Conservation (phyloP, 202 grass and related monocot genomes). For the Sporobolus alterniflorus region DNA sequence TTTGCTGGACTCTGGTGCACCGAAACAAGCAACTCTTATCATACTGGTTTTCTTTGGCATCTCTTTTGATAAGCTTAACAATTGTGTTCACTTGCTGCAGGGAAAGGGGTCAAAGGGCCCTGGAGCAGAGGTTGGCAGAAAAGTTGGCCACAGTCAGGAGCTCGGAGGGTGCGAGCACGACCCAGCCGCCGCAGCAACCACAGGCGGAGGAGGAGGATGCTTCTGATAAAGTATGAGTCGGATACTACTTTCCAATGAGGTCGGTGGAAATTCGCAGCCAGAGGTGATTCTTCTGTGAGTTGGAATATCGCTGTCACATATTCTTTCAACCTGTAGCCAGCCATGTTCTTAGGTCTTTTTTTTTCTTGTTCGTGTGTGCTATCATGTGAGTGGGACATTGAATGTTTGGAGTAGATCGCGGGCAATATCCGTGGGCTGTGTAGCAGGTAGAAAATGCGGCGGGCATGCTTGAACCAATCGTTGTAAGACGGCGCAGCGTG, state of each 20-base stretch:
- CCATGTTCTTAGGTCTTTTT: not conserved
- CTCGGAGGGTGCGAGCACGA: slow-evolving; percentile 19
- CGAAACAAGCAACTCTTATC: not conserved
- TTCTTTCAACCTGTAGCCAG: not conserved
- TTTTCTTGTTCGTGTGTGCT: not conserved
- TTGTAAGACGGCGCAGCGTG: not conserved
- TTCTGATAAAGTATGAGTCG: slow-evolving; percentile 64
- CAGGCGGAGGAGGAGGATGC: slow-evolving; percentile 29
- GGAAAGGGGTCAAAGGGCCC: slow-evolving; percentile 79
- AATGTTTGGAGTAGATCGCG: not conserved
- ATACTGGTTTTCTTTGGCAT: not conserved
- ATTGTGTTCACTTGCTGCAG: slow-evolving; percentile 36
- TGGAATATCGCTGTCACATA: not conserved
- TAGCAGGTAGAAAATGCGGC: slow-evolving; percentile 15
- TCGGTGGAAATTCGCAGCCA: slow-evolving; percentile 17
- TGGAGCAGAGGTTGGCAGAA: slow-evolving; percentile 77
- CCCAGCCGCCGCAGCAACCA: not conserved
- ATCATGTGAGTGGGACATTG: not conserved
- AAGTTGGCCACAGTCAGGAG: slow-evolving; percentile 49
- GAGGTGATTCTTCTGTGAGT: not conserved
- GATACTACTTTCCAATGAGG: not conserved
- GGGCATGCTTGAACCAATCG: not conserved
- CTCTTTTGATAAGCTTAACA: not conserved
- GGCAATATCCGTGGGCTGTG: not conserved
- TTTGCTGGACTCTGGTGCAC: not conserved